phyloP scores from a whole-genome alignment of 345 rosid species.

The Citrus unshiu region DNA sequence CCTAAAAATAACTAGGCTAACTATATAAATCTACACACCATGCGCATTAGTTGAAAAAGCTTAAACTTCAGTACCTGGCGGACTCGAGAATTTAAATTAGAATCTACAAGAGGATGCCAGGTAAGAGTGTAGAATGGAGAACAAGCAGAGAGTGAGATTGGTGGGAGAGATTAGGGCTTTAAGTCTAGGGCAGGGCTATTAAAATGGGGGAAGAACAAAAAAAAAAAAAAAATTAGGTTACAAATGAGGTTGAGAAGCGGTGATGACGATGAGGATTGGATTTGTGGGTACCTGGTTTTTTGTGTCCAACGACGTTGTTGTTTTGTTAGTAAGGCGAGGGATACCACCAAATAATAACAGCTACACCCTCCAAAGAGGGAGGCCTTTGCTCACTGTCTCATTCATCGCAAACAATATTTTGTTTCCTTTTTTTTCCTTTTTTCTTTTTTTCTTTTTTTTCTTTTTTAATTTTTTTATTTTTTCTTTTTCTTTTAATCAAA shows the following conservation, averaged over 20 bases:
- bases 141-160: neutral
- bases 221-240: neutral
- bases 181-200: neutral
- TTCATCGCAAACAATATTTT: neutral
- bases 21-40: neutral
- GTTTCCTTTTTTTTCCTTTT: too few species aligned
- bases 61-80: neutral
- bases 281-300: constrained; percentile 33
- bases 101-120: neutral
- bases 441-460: too few species aligned
- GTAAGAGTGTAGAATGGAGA: too few species aligned
- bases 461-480: rapidly evolving
- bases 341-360: neutral
- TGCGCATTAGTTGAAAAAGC: neutral
- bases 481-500: too few species aligned
- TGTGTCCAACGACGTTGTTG: neutral
- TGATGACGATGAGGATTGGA: constrained; percentile 26
- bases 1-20: neutral
- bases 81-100: neutral
- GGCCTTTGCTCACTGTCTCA: neutral
- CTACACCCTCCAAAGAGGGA: neutral
- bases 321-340: neutral
- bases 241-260: neutral
- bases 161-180: constrained; percentile 1
- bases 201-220: too few species aligned